Base-by-base conservation (phyloP, 306 rosid species). In the Quercus wislizeni region DNA sequence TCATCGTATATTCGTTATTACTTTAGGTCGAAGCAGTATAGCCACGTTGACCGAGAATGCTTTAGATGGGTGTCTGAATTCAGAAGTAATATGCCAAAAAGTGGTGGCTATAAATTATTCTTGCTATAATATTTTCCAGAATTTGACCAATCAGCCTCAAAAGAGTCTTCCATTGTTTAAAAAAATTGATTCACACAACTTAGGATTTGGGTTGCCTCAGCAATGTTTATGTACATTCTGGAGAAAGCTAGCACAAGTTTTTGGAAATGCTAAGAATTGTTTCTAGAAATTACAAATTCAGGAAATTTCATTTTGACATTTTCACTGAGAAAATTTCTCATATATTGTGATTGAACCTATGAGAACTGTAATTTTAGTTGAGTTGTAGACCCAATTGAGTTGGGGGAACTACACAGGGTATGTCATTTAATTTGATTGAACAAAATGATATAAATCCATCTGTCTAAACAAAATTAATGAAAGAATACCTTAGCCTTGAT, bases 401-500 rank as follows among this genome's bases (percentile, higher is more conserved):
- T 35, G 41, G 41, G 9, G 9, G 41, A 59, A 23, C 31, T 23
- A 23, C 11, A 14, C 1, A 59, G 15, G 65, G 18, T 4, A 59
- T 20, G 11, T 8, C 38, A 13, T 63, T 35, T 35, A 63, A 28
- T 25, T 20, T 63, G 5, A 63, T 63, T 0, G 38, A 63, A 35
- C 35, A 63, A 63, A 63, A 15, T 63, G 69, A 5, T 63, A 28
- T 63, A 25, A 63, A 28, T 31, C 28, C 5, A 63, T 8, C 21
- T 67, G 49, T 11, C 54, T 49, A 49, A 12, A 49, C 19, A 28
- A 30, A 20, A 49, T 1, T 5, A 21, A 21, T 23, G 27, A 23
- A 59, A 33, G 14, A 14, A 18, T 54, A 83, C 87, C 79, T 76
- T 84, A 15, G 87, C 79, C 31, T 76, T 72, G 25, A 83, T 41